Percentiles rank a stretch among this genome's conserved stretches.
Conservation (phyloP, 345 rosid genomes). For the Carallia pectinifolia region DNA sequence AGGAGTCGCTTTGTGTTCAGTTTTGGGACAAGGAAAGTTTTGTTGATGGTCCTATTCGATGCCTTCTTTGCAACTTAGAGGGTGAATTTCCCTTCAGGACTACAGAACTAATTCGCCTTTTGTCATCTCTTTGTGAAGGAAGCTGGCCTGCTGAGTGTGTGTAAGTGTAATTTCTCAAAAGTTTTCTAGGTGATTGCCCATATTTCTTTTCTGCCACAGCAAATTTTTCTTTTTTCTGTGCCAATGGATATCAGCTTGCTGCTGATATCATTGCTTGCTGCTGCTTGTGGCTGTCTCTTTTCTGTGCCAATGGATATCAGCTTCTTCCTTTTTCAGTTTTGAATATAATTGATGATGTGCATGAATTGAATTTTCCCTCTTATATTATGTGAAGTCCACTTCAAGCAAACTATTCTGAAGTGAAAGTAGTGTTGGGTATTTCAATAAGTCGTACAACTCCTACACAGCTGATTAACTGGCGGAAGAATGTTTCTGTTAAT, state of each 20-base stretch:
- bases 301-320: background rate
- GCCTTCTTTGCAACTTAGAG: slow-evolving; percentile 87
- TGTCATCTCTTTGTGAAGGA: slow-evolving; percentile 90
- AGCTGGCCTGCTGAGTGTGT: slow-evolving; percentile 97
- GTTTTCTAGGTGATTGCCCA: background rate
- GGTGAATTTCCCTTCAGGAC: slow-evolving; percentile 86
- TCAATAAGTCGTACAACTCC: too few species aligned
- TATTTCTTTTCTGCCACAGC: background rate
- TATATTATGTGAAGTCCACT: background rate
- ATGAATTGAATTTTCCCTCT: background rate
- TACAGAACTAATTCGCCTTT: slow-evolving; percentile 62
- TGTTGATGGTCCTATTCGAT: slow-evolving; percentile 91
- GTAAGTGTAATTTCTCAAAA: slow-evolving; percentile 46
- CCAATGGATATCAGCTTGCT: background rate
- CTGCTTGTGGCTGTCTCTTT: slow-evolving; percentile 1
- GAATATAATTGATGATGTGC: background rate
- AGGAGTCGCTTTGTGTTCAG: slow-evolving; percentile 96
- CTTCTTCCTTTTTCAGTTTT: background rate
- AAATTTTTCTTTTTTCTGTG: too few species aligned
- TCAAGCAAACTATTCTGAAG: background rate
- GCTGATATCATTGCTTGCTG: background rate
- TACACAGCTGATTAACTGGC: too few species aligned
- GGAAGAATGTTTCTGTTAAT: too few species aligned
- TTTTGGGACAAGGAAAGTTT: slow-evolving; percentile 94
- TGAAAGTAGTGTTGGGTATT: too few species aligned